phyloP scores from a whole-genome alignment of 371 early-diverging fungal species.

The Mortierella sp. region DNA sequence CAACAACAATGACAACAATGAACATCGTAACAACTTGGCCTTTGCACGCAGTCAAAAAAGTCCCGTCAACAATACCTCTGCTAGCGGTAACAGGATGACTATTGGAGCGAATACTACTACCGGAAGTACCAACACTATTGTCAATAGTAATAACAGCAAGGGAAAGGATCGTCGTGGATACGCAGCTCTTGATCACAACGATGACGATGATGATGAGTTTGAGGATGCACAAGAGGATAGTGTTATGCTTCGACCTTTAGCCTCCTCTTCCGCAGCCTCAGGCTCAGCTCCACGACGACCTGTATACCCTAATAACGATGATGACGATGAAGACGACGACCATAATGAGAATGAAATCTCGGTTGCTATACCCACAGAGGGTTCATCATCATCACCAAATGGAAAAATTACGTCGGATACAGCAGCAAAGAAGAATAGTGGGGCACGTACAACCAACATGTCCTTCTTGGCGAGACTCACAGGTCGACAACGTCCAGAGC shows the following conservation, averaged over 20 bases:
- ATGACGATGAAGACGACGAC: slow-evolving; percentile 20
- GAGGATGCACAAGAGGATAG: slow-evolving; percentile 29
- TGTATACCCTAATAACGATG: slow-evolving; percentile 15
- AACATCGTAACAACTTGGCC: slow-evolving; percentile 10
- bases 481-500: slow-evolving; percentile 41
- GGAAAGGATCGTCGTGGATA: slow-evolving; percentile 29
- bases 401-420: not conserved
- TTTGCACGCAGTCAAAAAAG: slow-evolving; percentile 26
- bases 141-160: slow-evolving; percentile 3
- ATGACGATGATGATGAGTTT: slow-evolving; percentile 38
- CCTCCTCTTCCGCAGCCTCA: slow-evolving; percentile 16
- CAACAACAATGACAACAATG: slow-evolving; percentile 1
- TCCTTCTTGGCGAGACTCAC: slow-evolving; percentile 41
- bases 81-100: not conserved
- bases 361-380: slow-evolving; percentile 7
- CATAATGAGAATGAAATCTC: slow-evolving; percentile 36
- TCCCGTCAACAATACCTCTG: slow-evolving; percentile 2
- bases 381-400: slow-evolving; percentile 7
- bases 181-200: slow-evolving; percentile 19
- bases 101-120: not conserved
- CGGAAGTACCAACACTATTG: too few species aligned
- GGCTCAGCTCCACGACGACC: slow-evolving; percentile 28
- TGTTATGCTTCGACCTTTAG: slow-evolving; percentile 33
- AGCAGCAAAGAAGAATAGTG: slow-evolving; percentile 6
- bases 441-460: slow-evolving; percentile 31